Evolutionary conservation across 306 rosid species (phyloP).

Genomic region (Castanea mollissima): DNA sequence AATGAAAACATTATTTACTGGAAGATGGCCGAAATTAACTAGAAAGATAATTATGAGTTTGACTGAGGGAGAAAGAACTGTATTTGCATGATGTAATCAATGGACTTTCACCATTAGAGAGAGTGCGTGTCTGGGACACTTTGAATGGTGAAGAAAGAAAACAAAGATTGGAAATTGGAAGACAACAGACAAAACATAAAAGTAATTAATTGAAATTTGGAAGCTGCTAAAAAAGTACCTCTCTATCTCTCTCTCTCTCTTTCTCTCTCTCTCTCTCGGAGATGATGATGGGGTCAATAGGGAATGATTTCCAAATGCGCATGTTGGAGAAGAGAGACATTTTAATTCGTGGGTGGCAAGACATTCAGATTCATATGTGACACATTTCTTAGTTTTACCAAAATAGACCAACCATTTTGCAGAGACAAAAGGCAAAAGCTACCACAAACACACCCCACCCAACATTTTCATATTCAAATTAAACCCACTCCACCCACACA

Average conservation of each 20-base stretch:
- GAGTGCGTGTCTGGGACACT: neutral
- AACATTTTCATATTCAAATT: conserved; percentile 14
- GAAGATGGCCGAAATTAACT: neutral
- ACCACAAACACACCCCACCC: neutral
- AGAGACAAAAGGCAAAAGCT: conserved; percentile 16
- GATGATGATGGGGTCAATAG: conserved; percentile 34
- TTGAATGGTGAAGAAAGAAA: neutral
- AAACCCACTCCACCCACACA: conserved; percentile 15
- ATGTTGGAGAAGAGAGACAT: conserved; percentile 11
- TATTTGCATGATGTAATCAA: neutral
- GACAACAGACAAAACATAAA: neutral
- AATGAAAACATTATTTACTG: neutral
- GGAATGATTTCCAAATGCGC: conserved; percentile 37
- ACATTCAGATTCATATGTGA: conserved; percentile 2
- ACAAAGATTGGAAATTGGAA: neutral
- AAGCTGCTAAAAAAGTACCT: neutral
- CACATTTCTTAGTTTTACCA: neutral
- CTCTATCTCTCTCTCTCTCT: neutral
- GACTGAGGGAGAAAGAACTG: neutral
- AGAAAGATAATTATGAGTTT: neutral
- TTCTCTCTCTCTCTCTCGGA: neutral
- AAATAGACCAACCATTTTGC: conserved; percentile 7
- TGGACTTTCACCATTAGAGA: neutral
- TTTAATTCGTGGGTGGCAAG: neutral
- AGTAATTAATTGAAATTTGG: neutral